Evolutionary conservation across 768 basidiomycete species (phyloP), one percentile per base, ranked within the genome.

Genomic region (Lyophyllum shimeji): DNA sequence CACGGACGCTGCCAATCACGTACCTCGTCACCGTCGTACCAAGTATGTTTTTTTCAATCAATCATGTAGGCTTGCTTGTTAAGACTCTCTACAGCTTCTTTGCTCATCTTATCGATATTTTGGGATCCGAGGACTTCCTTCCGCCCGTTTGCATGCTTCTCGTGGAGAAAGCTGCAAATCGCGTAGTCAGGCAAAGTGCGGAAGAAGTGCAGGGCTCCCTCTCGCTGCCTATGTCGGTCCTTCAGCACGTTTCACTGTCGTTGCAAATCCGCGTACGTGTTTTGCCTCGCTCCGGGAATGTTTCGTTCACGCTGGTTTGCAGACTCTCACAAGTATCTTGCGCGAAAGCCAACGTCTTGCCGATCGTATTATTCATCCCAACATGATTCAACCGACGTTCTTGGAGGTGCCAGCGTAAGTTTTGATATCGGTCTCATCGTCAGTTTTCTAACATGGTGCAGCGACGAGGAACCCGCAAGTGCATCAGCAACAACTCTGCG

Each of bases 11-110:
- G 84, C 90, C 3, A 86, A 84, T 54, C 91, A 98, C 63, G 84
- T 99, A 54, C 97, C 97, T 15, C 86, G 91, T 3, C 96, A 99
- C 70, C 87, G 97, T 21, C 89, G 93, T 44, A 86, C 89, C 53
- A 89, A 87, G 94, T 95, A 84, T 74, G 17, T 51, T 60, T 27
- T n/a, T 29, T 29, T 27, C 44, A 20, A n/a, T 27, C 37, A 8
- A 24, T 7, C 27, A 0, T 18, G 29, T 9, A 24, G 5, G 18
- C 12, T 40, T 42, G 52, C 48, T 45, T 33, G 24, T 21, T 61
- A 18, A 55, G 45, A 24, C 20, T 49, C 49, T 52, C 50, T 37
- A 24, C 45, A 95, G 93, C 53, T 96, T 99, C 73, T 98, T 95
- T 71, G 77, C 85, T 2, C 93, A 95, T 66, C 81, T 99, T 13